phyloP scores from a whole-genome alignment of 169 alveolate species.

The Plasmodium vivax region DNA sequence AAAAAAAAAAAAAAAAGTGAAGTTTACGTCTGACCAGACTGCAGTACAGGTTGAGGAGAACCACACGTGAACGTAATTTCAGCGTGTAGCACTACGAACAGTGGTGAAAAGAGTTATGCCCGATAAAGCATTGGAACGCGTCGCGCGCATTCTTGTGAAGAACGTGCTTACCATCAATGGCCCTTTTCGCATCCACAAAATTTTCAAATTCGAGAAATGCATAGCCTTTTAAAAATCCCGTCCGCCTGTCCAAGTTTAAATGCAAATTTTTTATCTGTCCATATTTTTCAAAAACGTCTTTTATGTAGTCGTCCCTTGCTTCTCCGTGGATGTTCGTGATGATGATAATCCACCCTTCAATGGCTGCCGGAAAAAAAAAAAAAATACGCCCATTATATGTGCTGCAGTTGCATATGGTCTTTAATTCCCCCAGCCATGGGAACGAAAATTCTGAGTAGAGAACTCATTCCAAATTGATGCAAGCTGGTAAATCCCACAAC shows the following conservation, averaged over 20 bases:
- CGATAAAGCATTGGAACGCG: neutral
- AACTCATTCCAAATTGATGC: neutral
- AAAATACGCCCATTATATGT: neutral
- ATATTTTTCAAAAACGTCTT: slow-evolving; percentile 89
- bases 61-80: neutral
- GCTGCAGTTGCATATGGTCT: neutral
- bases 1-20: neutral
- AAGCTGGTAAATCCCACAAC: neutral
- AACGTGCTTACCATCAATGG: slow-evolving; percentile 82
- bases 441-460: neutral
- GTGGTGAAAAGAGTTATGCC: neutral
- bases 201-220: slow-evolving; percentile 91
- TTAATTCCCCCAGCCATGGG: neutral
- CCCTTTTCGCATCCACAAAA: slow-evolving; percentile 87
- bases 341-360: slow-evolving; percentile 93
- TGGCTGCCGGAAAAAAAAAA: slow-evolving; percentile 80
- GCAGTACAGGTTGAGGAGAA: neutral
- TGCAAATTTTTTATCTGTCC: slow-evolving; percentile 93
- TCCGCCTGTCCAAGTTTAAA: slow-evolving; percentile 93
- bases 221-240: slow-evolving; percentile 94
- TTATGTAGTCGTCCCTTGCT: slow-evolving; percentile 93
- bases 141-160: neutral
- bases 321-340: slow-evolving; percentile 92
- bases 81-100: neutral
- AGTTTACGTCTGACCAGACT: neutral